phyloP scores from a whole-genome alignment of 2,329 filamentous ascomycete genomes.

The Colletotrichum caudatum region DNA sequence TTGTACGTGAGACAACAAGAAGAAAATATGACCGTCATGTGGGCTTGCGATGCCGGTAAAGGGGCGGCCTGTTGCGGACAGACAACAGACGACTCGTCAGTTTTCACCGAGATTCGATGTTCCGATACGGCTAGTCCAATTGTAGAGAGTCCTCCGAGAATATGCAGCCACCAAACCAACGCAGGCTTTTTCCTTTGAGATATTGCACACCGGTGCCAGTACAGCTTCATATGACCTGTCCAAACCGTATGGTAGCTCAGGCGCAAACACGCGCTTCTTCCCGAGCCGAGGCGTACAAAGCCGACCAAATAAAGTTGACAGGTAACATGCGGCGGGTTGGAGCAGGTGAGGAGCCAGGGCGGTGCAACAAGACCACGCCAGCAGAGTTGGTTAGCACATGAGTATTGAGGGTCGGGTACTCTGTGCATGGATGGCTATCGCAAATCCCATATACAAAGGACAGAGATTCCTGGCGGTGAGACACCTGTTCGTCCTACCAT shows the following conservation, averaged over 20 bases:
- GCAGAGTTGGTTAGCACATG: conserved; percentile 6
- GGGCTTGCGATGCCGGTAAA: conserved; percentile 8
- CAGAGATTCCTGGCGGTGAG: conserved; percentile 21
- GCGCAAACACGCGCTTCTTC: not conserved
- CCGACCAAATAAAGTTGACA: conserved; percentile 34
- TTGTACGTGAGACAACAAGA: conserved; percentile 28
- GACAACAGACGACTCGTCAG: conserved; percentile 17
- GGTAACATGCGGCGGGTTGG: conserved; percentile 28
- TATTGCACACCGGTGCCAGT: not conserved
- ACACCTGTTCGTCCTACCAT: conserved; percentile 29
- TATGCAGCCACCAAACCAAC: not conserved
- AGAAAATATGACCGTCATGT: conserved; percentile 26
- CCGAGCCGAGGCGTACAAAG: conserved; percentile 5
- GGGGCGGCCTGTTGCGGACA: conserved; percentile 21
- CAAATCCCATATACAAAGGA: conserved; percentile 9
- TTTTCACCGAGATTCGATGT: conserved; percentile 28
- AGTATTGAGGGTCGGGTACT: not conserved
- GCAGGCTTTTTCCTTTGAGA: not conserved
- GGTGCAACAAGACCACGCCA: conserved; percentile 28
- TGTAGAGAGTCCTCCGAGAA: conserved; percentile 19
- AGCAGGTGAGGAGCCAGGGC: conserved; percentile 34
- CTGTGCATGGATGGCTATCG: not conserved
- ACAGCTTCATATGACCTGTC: not conserved
- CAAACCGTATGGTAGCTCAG: not conserved
- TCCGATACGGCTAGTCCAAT: conserved; percentile 25